phyloP scores from a whole-genome alignment of 768 basidiomycete species.

The Mycena sanguinolenta region DNA sequence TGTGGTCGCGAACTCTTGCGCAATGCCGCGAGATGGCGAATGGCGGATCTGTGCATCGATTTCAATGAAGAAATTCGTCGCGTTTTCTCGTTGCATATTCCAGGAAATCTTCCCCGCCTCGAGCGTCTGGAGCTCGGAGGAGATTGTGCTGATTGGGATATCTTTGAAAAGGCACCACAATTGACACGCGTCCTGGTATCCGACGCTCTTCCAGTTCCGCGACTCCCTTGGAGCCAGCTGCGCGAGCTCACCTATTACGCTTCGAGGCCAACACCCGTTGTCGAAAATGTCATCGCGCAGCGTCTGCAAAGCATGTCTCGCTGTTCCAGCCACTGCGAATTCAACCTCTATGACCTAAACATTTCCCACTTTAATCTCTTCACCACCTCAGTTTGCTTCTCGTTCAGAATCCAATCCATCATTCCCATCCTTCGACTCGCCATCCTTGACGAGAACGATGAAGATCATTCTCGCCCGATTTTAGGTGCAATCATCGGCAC shows the following conservation, averaged over 20 bases:
- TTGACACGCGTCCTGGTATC: background rate
- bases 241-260: background rate
- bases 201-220: background rate
- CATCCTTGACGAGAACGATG: background rate
- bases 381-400: too few species aligned
- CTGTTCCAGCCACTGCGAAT: background rate
- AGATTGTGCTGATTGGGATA: too few species aligned
- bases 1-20: background rate
- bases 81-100: background rate
- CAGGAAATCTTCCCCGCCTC: background rate
- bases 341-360: background rate
- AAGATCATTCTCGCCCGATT: background rate
- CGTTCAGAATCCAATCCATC: background rate
- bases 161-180: background rate
- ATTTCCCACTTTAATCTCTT: background rate
- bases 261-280: too few species aligned
- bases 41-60: background rate
- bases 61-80: background rate
- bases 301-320: background rate
- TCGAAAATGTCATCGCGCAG: background rate
- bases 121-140: slow-evolving; percentile 1
- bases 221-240: background rate
- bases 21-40: background rate
- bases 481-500: background rate
- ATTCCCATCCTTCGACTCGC: background rate